Evolutionary conservation across 495 filamentous ascomycete genomes (phyloP).

Genomic region (Parathielavia appendiculata): DNA sequence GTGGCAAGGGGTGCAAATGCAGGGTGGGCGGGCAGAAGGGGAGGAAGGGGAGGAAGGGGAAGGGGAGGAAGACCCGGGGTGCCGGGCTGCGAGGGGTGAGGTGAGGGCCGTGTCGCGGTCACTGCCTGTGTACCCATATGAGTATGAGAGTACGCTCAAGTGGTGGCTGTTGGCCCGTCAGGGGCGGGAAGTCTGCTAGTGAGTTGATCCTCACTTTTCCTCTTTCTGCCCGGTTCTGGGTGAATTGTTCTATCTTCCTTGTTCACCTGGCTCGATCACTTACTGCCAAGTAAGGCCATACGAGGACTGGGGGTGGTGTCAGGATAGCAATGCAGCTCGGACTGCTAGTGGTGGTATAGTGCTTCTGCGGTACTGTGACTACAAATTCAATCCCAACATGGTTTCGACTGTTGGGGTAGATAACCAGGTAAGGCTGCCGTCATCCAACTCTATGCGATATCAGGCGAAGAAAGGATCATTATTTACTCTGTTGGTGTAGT

Average conservation of each 20-base stretch:
- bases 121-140: background rate
- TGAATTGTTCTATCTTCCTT: background rate
- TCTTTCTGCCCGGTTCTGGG: background rate
- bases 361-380: constrained; percentile 46
- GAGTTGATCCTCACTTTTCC: constrained; percentile 23
- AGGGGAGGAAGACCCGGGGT: background rate
- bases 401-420: constrained; percentile 59
- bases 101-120: background rate
- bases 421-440: constrained; percentile 44
- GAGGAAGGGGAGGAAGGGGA: no score
- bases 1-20: no score
- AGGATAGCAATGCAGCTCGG: background rate
- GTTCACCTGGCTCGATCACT: background rate
- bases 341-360: constrained; percentile 15
- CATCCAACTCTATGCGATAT: background rate
- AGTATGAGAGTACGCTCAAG: constrained; percentile 40
- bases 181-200: constrained; percentile 52
- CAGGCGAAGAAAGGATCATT: background rate
- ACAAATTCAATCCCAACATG: constrained; percentile 55
- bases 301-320: background rate
- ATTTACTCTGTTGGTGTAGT: constrained; percentile 20
- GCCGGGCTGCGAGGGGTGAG: no score
- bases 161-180: constrained; percentile 50
- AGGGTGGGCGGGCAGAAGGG: no score
- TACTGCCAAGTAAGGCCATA: background rate